Percentiles rank a stretch among this genome's conserved stretches.
Evolutionary conservation across 208 protist genomes (phyloP).

Genomic region (Leishmania martiniquensis): DNA sequence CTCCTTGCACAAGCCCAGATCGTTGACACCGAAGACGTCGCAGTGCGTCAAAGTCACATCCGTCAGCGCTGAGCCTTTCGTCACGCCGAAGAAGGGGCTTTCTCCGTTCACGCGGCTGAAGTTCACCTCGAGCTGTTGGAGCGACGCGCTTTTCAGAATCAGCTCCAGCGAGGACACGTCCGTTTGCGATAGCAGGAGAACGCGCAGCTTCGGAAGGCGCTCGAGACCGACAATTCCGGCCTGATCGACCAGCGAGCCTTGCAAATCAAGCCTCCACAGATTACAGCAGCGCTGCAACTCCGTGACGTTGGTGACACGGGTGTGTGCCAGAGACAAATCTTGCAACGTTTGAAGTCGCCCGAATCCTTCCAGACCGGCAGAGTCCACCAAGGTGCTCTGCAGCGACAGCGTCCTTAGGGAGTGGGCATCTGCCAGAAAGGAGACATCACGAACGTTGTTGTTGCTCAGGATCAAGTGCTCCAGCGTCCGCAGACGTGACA

Average conservation of each 20-base stretch:
- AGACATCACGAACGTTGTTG: slow-evolving; percentile 14
- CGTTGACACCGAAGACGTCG: slow-evolving; percentile 13
- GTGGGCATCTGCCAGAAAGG: slow-evolving; percentile 13
- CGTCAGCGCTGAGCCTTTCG: slow-evolving; percentile 10
- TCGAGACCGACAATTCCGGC: slow-evolving; percentile 20
- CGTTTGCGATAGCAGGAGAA: slow-evolving; percentile 30
- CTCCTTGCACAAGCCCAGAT: slow-evolving; percentile 11
- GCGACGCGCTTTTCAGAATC: slow-evolving; percentile 10
- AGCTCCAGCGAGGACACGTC: slow-evolving; percentile 12
- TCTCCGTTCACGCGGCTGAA: slow-evolving; percentile 9
- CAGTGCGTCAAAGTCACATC: slow-evolving; percentile 35
- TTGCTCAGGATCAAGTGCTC: slow-evolving; percentile 31
- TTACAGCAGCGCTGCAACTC: slow-evolving; percentile 10
- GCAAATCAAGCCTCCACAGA: slow-evolving; percentile 25
- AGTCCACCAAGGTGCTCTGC: slow-evolving; percentile 24
- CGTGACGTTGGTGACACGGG: slow-evolving; percentile 27
- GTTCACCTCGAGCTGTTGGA: slow-evolving; percentile 30
- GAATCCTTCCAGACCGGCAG: slow-evolving; percentile 17
- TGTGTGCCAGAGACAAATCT: slow-evolving; percentile 28
- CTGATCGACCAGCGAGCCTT: slow-evolving; percentile 21
- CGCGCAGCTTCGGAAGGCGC: slow-evolving; percentile 17
- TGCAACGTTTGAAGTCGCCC: slow-evolving; percentile 20
- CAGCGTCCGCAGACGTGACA: slow-evolving; percentile 12
- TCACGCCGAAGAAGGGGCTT: slow-evolving; percentile 12
- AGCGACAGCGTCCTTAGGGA: slow-evolving; percentile 28